A percentile compares a stretch with the other conserved stretches of the same genome.
phyloP scores from a whole-genome alignment of 345 rosid species.

The Salix arbutifolia region DNA sequence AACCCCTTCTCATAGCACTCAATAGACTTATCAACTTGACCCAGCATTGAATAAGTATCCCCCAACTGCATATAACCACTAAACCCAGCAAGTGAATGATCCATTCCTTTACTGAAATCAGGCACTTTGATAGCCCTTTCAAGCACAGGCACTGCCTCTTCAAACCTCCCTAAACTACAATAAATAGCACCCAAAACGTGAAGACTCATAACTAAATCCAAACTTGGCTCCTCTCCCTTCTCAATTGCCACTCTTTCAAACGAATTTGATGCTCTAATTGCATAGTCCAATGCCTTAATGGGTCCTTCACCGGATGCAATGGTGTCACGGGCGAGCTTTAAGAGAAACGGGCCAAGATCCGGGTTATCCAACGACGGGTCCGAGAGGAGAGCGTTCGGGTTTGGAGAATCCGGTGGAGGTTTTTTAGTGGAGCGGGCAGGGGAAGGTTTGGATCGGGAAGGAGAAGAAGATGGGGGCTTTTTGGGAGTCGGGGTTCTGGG shows the following conservation, averaged over 20 bases:
- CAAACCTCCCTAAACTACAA: conserved; percentile 90
- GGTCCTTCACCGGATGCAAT: conserved; percentile 97
- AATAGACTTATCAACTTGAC: conserved; percentile 82
- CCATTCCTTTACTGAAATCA: conserved; percentile 62
- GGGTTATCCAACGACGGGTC: conserved; percentile 92
- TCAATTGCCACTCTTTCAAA: conserved; percentile 52
- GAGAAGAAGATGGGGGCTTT: conserved; percentile 68
- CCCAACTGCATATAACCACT: conserved; percentile 98
- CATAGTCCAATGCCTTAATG: conserved; percentile 77
- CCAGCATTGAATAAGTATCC: conserved; percentile 95
- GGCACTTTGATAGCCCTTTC: conserved; percentile 85
- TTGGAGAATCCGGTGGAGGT: conserved; percentile 65
- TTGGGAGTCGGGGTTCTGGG: conserved; percentile 34
- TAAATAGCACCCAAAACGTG: conserved; percentile 93
- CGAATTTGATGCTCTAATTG: conserved; percentile 82
- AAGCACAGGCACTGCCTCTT: conserved; percentile 84
- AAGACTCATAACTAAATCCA: conserved; percentile 91
- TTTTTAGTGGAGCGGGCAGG: conserved; percentile 64
- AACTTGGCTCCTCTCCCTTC: conserved; percentile 56
- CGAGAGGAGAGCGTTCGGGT: conserved; percentile 18
- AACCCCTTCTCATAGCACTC: conserved; percentile 80
- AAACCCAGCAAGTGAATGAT: conserved; percentile 86
- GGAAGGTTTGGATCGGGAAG: conserved; percentile 78
- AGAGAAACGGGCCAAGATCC: conserved; percentile 96
- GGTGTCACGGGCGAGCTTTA: conserved; percentile 90